Evolutionary conservation across 179 eudicot species (phyloP).

Genomic region (Heliamphora pulchella): DNA sequence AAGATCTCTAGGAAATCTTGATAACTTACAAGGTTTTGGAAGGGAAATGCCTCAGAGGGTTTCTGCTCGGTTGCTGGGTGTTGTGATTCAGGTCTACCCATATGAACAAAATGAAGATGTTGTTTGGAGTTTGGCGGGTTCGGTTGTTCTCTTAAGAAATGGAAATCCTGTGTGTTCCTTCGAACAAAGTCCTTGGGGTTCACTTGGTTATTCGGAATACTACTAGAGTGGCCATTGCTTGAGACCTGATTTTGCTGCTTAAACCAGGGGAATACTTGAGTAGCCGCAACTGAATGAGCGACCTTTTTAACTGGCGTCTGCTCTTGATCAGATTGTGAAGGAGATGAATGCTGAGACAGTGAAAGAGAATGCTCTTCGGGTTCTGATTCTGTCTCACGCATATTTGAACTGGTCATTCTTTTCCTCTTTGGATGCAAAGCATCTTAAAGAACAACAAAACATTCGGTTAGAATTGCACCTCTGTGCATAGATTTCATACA

Average conservation of each 20-base stretch:
- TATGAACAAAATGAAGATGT: constrained; percentile 19
- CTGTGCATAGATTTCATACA: neutral
- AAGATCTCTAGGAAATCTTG: neutral
- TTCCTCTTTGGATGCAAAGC: constrained; percentile 45
- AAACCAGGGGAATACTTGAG: constrained; percentile 33
- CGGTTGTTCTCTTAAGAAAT: constrained; percentile 25
- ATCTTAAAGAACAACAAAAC: constrained; percentile 17
- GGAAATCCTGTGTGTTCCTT: constrained; percentile 29
- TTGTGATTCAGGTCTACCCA: constrained; percentile 19
- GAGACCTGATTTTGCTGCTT: constrained; percentile 33
- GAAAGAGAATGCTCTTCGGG: constrained; percentile 73
- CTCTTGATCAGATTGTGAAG: constrained; percentile 85
- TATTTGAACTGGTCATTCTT: constrained; percentile 33
- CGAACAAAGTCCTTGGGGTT: constrained; percentile 16
- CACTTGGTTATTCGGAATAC: constrained; percentile 15
- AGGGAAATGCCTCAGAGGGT: constrained; percentile 22
- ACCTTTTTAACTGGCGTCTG: constrained; percentile 37
- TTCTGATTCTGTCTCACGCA: constrained; percentile 46
- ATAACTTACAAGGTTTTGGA: constrained; percentile 46
- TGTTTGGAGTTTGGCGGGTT: constrained; percentile 29
- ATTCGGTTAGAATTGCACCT: neutral
- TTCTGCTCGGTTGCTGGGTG: constrained; percentile 25
- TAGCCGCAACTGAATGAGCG: constrained; percentile 13
- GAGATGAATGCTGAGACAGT: constrained; percentile 69
- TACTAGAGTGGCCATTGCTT: constrained; percentile 19